A percentile compares a stretch with the other conserved stretches of the same genome.
Conservation (phyloP, 2,329 filamentous ascomycete species). For the Verticillium klebahnii region DNA sequence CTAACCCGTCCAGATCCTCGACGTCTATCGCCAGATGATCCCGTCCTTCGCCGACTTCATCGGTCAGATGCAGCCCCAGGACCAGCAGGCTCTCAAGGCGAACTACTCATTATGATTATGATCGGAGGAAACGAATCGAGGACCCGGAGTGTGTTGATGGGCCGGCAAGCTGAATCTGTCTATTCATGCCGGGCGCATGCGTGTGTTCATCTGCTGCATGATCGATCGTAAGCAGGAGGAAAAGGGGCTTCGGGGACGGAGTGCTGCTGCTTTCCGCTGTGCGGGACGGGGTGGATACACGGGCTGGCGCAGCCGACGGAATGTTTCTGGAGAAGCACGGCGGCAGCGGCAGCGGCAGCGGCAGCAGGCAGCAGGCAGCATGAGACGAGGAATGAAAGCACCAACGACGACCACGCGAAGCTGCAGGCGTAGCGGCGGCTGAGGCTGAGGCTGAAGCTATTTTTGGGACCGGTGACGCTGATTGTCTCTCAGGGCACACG, state of each 20-base stretch:
- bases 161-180: neutral
- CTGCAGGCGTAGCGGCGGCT: too few species aligned
- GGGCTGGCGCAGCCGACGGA: neutral
- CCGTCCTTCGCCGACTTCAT: conserved; percentile 55
- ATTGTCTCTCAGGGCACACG: too few species aligned
- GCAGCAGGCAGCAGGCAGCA: too few species aligned
- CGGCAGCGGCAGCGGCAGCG: too few species aligned
- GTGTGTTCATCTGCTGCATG: neutral
- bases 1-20: conserved; percentile 37
- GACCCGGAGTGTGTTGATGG: conserved; percentile 9
- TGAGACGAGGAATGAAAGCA: too few species aligned
- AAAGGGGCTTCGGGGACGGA: neutral
- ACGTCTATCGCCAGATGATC: conserved; percentile 54
- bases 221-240: neutral
- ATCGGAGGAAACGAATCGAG: conserved; percentile 11
- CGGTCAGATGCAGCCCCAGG: conserved; percentile 41
- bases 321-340: neutral
- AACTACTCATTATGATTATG: conserved; percentile 39
- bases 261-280: neutral
- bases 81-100: conserved; percentile 43
- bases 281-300: neutral
- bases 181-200: neutral
- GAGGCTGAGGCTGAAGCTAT: too few species aligned
- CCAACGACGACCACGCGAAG: too few species aligned
- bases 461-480: too few species aligned